Conservation (phyloP, 768 basidiomycete genomes). For the Trametes meyenii region DNA sequence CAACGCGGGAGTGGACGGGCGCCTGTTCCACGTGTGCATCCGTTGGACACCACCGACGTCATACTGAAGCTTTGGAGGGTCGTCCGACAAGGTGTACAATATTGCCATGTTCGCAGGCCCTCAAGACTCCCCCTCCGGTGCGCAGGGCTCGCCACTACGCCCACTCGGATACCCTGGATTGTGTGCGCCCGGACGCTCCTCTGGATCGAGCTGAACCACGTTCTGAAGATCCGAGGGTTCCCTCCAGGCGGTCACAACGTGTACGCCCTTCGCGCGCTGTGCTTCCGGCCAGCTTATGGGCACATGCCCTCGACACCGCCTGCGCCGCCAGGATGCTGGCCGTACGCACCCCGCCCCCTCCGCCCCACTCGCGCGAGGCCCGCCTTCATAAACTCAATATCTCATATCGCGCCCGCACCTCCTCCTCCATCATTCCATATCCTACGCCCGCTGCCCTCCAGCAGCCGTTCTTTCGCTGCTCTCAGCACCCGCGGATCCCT, state of each 20-base stretch:
- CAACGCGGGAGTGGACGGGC: too few relatives aligned
- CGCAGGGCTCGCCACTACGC: too few relatives aligned
- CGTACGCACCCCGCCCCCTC: conserved; percentile 10
- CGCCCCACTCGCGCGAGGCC: conserved; percentile 16
- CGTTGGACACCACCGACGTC: too few relatives aligned
- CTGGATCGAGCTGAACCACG: too few relatives aligned
- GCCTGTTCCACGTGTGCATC: too few relatives aligned
- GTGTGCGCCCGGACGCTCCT: too few relatives aligned
- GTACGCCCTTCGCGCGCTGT: conserved; percentile 1
- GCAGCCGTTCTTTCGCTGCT: conserved; percentile 9
- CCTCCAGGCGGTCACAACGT: conserved; percentile 19
- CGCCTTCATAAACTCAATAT: conserved; percentile 14
- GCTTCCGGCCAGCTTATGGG: conserved; percentile 4
- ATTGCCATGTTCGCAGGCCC: too few relatives aligned
- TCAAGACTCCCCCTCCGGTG: too few relatives aligned
- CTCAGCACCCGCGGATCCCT: conserved; percentile 13
- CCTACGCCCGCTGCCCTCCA: conserved; percentile 10
- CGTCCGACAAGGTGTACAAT: too few relatives aligned
- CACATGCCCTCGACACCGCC: conserved; percentile 14
- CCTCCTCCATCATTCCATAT: conserved; percentile 18
- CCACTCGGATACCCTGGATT: too few relatives aligned
- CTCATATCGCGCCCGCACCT: conserved; percentile 18
- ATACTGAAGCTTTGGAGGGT: too few relatives aligned
- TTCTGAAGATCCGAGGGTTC: conserved; percentile 5
- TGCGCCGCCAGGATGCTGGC: conserved; percentile 8